Evolutionary conservation across 176 grass and related monocot species (phyloP).

Genomic region (Phyllostachys edulis): DNA sequence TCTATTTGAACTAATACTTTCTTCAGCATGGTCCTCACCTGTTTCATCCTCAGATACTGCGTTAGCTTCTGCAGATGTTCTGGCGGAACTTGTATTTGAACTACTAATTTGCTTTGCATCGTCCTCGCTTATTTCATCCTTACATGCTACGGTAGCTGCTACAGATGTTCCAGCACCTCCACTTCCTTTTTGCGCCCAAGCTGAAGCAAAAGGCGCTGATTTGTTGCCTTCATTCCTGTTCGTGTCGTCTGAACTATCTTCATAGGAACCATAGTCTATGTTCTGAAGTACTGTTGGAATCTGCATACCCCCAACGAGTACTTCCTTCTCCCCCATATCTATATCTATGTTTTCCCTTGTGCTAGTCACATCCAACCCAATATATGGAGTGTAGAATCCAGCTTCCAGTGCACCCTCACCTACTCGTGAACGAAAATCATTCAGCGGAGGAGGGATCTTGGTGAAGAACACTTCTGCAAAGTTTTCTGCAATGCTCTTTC

Average conservation of each 20-base stretch:
- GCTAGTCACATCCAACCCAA: slow-evolving; percentile 31
- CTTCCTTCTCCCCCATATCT: slow-evolving; percentile 26
- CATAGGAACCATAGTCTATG: slow-evolving; percentile 62
- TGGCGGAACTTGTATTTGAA: slow-evolving; percentile 20
- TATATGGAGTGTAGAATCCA: slow-evolving; percentile 50
- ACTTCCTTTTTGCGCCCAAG: slow-evolving; percentile 12
- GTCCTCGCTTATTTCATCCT: slow-evolving; percentile 26
- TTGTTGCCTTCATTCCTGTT: background rate
- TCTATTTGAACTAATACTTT: slow-evolving; percentile 13
- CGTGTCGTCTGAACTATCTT: slow-evolving; percentile 38
- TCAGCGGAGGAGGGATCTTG: slow-evolving; percentile 56
- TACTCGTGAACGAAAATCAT: slow-evolving; percentile 50
- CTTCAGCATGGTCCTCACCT: slow-evolving; percentile 9
- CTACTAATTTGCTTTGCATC: slow-evolving; percentile 18
- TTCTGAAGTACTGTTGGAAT: slow-evolving; percentile 64
- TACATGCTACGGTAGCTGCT: slow-evolving; percentile 13
- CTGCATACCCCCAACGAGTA: slow-evolving; percentile 34
- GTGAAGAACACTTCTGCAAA: slow-evolving; percentile 54
- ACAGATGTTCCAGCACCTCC: slow-evolving; percentile 38
- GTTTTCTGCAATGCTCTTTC: slow-evolving; percentile 47
- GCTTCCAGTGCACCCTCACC: slow-evolving; percentile 49
- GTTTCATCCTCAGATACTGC: slow-evolving; percentile 13
- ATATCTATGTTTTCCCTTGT: slow-evolving; percentile 50
- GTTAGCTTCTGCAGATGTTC: slow-evolving; percentile 1
- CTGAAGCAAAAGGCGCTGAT: slow-evolving; percentile 20